Conservation (phyloP, 225 moss, liverwort and hornwort species). For the Marchantia polymorpha region DNA sequence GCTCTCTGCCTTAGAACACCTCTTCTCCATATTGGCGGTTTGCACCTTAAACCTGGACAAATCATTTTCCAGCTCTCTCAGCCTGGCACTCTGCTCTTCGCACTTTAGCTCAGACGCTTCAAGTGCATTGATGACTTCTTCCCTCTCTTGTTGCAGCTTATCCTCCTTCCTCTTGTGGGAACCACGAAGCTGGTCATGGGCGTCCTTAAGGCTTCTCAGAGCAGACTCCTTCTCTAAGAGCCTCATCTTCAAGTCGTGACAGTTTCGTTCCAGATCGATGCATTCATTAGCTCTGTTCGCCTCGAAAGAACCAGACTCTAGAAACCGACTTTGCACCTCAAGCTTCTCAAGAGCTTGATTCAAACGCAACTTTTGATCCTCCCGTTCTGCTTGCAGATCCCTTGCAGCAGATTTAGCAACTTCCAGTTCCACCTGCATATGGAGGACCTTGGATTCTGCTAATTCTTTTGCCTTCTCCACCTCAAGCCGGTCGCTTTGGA, state of each 20-base stretch:
- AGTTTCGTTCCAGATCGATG: conserved; percentile 23
- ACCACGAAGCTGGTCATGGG: conserved; percentile 57
- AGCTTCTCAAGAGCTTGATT: conserved; percentile 18
- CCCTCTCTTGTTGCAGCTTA: conserved; percentile 46
- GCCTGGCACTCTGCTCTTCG: conserved; percentile 42
- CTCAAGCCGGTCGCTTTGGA: conserved; percentile 6
- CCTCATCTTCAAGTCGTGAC: conserved; percentile 31
- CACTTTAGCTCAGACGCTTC: conserved; percentile 55
- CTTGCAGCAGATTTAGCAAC: conserved; percentile 5
- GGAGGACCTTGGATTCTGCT: conserved; percentile 10
- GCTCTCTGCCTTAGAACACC: conserved; percentile 47
- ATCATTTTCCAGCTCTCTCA: conserved; percentile 55
- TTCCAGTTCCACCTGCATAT: conserved; percentile 20
- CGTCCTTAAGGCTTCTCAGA: conserved; percentile 41
- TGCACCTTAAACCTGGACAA: conserved; percentile 43
- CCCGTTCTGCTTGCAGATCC: conserved; percentile 15
- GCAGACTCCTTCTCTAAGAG: conserved; percentile 54
- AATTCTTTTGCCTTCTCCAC: conserved; percentile 9
- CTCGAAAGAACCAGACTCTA: conserved; percentile 17
- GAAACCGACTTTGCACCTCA: conserved; percentile 20
- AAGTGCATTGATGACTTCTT: conserved; percentile 52
- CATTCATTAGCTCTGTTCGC: conserved; percentile 16
- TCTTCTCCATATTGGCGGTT: conserved; percentile 42
- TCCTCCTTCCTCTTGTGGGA: conserved; percentile 50
- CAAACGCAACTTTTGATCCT: conserved; percentile 21